Conservation (phyloP, 192 early-diverging fungal species). For the Backusella luteola region DNA sequence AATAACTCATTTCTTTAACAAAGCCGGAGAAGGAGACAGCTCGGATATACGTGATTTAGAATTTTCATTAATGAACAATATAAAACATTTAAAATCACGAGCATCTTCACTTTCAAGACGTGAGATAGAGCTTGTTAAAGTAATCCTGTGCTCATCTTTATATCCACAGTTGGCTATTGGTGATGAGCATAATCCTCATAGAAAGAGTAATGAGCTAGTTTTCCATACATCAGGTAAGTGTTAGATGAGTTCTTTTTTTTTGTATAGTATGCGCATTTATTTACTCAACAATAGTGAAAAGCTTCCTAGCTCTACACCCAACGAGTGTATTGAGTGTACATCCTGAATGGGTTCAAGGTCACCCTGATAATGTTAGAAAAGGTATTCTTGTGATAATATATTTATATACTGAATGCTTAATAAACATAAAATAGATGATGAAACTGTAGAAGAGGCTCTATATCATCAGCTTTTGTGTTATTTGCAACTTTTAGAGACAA, state of each 20-base stretch:
- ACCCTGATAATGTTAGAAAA: conserved; percentile 33
- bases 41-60: conserved; percentile 57
- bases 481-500: conserved; percentile 61
- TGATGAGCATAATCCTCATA: conserved; percentile 59
- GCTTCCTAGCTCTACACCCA: conserved; percentile 63
- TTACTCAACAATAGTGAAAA: conserved; percentile 17
- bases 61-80: conserved; percentile 56
- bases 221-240: conserved; percentile 59
- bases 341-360: conserved; percentile 58
- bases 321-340: conserved; percentile 53
- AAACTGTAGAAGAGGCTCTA: conserved; percentile 27
- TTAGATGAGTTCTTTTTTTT: not conserved
- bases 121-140: conserved; percentile 55
- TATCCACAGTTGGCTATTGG: conserved; percentile 66
- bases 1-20: not conserved
- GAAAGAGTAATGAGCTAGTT: conserved; percentile 50
- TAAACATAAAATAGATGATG: conserved; percentile 24
- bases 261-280: not conserved
- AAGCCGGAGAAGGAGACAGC: not conserved
- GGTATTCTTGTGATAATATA: conserved; percentile 4
- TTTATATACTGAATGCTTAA: not conserved
- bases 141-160: conserved; percentile 60
- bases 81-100: conserved; percentile 35
- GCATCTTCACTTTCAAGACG: conserved; percentile 39
- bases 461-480: conserved; percentile 60